Base-by-base conservation (phyloP, 805 yeast genomes). In the Phaffomyces antillensis region DNA sequence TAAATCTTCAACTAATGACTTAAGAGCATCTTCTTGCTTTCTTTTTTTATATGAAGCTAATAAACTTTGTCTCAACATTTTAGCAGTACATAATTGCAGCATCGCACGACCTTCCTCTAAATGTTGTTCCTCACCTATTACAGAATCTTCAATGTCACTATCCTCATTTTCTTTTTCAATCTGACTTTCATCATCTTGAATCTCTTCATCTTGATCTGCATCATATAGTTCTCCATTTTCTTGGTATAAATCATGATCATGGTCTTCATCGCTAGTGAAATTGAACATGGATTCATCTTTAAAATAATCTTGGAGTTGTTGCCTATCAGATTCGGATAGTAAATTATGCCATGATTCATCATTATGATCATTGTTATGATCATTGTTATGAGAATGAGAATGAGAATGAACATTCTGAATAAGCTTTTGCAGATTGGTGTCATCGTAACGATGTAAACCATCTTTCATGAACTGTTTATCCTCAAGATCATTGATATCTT, bases 41-140 rank as follows among this genome's bases (percentile, higher is more conserved):
- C 79, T 83, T 54, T 83, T 90, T 49, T 85, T 84, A 58, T 82
- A 89, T 0, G 95, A 86, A 28, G 75, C 77, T 56, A 85, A 70
- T 30, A 90, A 75, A 38, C 88, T 75, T 52, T 78, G 81, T 56
- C 85, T 86, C 53, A 90, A 74, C 59, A 87, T 71, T 43, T 86
- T 79, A 5, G 93, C 83, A 1, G 90, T 86, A 45, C 88, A 84
- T 43, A 86, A 72, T 55, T 86, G 88, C 49, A 90, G 75, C 71
- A 87, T 75, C 24, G 84, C 79, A 34, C 90, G 83, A 12, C 91
- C 83, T 63, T 89, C 95, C 55, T 79, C 82, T 56, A 86, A 65
- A 41, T 89, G 73, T 60, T 72, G 83, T 48, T 78, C 83, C 42
- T 81, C 83, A 48, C 73, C 79, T n/a, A 66, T 49, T 12, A 62